phyloP scores from a whole-genome alignment of 768 basidiomycete genomes.

The Sistotremastrum niveocremeum region DNA sequence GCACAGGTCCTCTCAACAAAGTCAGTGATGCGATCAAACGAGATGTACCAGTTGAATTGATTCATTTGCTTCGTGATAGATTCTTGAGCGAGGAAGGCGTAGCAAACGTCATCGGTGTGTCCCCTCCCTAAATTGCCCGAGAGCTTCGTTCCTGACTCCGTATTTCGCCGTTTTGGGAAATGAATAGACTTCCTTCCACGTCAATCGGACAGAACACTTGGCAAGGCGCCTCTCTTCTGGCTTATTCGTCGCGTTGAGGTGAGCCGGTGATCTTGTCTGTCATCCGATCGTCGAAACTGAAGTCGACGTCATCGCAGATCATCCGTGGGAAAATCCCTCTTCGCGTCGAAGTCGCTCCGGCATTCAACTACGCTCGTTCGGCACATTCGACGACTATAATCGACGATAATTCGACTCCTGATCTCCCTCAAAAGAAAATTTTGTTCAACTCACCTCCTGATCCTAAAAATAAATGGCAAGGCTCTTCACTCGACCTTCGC shows the following conservation, averaged over 20 bases:
- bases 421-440: conserved; percentile 35
- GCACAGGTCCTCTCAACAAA: conserved; percentile 74
- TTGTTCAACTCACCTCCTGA: conserved; percentile 37
- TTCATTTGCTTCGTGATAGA: conserved; percentile 13
- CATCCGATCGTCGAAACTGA: conserved; percentile 8
- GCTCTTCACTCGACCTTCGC: conserved; percentile 59
- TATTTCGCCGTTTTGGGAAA: not conserved
- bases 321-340: conserved; percentile 74
- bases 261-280: not conserved
- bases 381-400: conserved; percentile 51
- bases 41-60: not conserved
- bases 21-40: conserved; percentile 12
- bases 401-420: conserved; percentile 30
- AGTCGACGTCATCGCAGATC: conserved; percentile 33
- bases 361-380: conserved; percentile 87
- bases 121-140: not conserved
- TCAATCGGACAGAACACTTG: conserved; percentile 24
- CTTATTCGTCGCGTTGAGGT: conserved; percentile 72
- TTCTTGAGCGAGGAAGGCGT: conserved; percentile 86
- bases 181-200: conserved; percentile 67
- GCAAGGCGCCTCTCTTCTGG: conserved; percentile 68
- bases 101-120: conserved; percentile 59
- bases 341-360: conserved; percentile 83
- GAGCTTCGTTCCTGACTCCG: conserved; percentile 2
- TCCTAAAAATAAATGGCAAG: conserved; percentile 11